A percentile compares a stretch with the other conserved stretches of the same genome.
Evolutionary conservation across 805 yeast genomes (phyloP).

Genomic region (Metschnikowia henanensis): DNA sequence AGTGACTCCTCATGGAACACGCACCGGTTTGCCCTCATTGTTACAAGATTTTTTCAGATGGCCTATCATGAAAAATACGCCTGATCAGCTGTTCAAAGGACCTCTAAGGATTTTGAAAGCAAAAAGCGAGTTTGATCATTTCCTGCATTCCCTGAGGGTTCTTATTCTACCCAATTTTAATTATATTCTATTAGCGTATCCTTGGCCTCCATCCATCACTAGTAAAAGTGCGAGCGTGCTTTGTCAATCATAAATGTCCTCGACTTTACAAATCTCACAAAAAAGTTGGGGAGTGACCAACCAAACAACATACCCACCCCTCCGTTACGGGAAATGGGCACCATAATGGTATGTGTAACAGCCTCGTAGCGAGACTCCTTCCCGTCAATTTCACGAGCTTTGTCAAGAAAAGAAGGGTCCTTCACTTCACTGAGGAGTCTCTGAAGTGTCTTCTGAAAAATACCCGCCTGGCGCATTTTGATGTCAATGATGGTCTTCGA

Average conservation of each 20-base stretch:
- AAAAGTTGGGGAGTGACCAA: conserved; percentile 27
- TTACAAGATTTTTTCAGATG: too few relatives aligned
- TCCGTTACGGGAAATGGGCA: conserved; percentile 35
- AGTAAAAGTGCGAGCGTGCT: conserved; percentile 18
- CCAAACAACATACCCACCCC: conserved; percentile 38
- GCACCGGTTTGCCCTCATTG: too few relatives aligned
- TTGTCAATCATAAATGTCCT: conserved; percentile 28
- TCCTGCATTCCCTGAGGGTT: too few relatives aligned
- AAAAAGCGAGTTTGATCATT: too few relatives aligned
- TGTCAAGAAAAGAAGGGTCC: background rate
- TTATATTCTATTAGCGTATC: too few relatives aligned
- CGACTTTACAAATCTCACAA: conserved; percentile 27
- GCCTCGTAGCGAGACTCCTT: conserved; percentile 2
- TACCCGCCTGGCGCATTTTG: conserved; percentile 21
- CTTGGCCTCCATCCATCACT: background rate
- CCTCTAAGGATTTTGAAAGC: too few relatives aligned
- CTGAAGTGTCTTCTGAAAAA: conserved; percentile 9
- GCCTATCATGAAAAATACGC: too few relatives aligned
- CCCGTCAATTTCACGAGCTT: background rate
- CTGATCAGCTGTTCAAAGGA: too few relatives aligned
- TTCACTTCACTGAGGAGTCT: conserved; percentile 4
- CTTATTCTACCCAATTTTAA: too few relatives aligned
- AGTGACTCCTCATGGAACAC: too few relatives aligned
- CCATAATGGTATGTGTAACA: conserved; percentile 17
- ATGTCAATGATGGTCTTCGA: conserved; percentile 27